These are phyloP conservation scores for Dioscorea cayenensis DNA, from an alignment of 116 monocot genomes.

Conservation along the genomic window DNA sequence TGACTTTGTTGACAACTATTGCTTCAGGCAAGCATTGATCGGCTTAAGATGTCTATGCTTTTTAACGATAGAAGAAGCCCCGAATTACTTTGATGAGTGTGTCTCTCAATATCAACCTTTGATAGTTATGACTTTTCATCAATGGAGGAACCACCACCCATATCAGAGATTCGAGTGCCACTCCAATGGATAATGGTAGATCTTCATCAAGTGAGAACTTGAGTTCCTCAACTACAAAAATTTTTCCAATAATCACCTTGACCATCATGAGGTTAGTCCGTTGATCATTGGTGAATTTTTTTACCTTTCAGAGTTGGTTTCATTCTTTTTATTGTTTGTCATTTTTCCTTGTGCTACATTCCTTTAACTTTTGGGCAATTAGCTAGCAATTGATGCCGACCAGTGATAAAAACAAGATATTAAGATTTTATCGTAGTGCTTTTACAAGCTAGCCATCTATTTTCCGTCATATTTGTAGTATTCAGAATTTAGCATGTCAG, in stretches of 20 bases:
- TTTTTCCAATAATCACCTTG: background rate
- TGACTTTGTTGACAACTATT: constrained; percentile 3
- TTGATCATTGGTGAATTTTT: background rate
- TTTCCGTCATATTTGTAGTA: no score
- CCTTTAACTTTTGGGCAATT: background rate
- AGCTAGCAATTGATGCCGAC: no score
- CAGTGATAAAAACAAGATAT: no score
- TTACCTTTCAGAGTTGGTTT: background rate
- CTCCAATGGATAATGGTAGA: constrained; percentile 11
- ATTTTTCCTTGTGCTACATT: background rate
- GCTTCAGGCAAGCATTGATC: constrained; percentile 49
- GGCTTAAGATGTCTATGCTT: constrained; percentile 41
- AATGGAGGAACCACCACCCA: constrained; percentile 45
- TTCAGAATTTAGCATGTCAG: no score
- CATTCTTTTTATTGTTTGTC: background rate
- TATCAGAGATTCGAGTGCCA: constrained; percentile 7
- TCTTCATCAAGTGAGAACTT: constrained; percentile 15
- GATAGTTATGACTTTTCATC: constrained; percentile 76
- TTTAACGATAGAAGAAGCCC: constrained; percentile 70
- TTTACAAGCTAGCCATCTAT: no score
- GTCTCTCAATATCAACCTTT: constrained; percentile 76
- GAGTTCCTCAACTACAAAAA: constrained; percentile 12
- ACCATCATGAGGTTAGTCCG: constrained; percentile 34
- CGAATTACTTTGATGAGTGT: constrained; percentile 93
- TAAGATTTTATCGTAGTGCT: no score